A percentile compares a stretch with the other conserved stretches of the same genome.
phyloP scores from a whole-genome alignment of 371 early-diverging fungal genomes.

The Blakeslea trispora region DNA sequence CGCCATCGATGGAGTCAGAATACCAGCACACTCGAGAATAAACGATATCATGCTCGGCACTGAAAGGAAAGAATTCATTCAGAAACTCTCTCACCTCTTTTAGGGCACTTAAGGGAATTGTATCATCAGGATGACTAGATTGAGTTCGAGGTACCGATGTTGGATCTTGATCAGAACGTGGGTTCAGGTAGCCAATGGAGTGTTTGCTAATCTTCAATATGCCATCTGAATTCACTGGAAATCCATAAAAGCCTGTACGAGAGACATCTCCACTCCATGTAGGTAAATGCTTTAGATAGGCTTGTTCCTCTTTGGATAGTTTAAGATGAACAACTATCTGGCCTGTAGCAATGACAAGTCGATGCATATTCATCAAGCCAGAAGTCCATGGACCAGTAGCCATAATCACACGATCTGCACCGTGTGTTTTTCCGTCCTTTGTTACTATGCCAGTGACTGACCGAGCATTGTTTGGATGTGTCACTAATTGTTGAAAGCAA shows the following conservation, averaged over 20 bases:
- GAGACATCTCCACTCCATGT: conserved; percentile 57
- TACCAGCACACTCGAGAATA: conserved; percentile 46
- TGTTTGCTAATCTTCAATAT: conserved; percentile 56
- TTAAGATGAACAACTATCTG: conserved; percentile 57
- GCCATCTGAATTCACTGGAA: conserved; percentile 49
- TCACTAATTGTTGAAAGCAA: conserved; percentile 27
- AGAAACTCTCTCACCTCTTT: conserved; percentile 30
- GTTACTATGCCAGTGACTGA: conserved; percentile 46
- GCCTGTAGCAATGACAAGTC: conserved; percentile 46
- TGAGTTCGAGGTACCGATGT: conserved; percentile 44
- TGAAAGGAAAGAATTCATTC: conserved; percentile 32
- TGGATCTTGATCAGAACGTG: conserved; percentile 21
- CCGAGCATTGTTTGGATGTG: conserved; percentile 7
- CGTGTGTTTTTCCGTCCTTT: conserved; percentile 37
- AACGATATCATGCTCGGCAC: conserved; percentile 25
- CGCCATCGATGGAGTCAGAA: conserved; percentile 44
- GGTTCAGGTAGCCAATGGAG: conserved; percentile 43
- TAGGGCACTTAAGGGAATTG: conserved; percentile 37
- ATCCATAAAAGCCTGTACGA: conserved; percentile 57
- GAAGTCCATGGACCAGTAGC: conserved; percentile 63
- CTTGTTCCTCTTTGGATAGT: conserved; percentile 11
- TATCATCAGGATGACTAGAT: conserved; percentile 30
- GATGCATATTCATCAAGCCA: conserved; percentile 40
- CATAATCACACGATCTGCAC: conserved; percentile 43
- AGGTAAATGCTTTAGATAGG: conserved; percentile 22